These are phyloP conservation scores for Lachnellula hyalina DNA, from an alignment of 2,329 filamentous ascomycete genomes.

Conservation along the genomic window DNA sequence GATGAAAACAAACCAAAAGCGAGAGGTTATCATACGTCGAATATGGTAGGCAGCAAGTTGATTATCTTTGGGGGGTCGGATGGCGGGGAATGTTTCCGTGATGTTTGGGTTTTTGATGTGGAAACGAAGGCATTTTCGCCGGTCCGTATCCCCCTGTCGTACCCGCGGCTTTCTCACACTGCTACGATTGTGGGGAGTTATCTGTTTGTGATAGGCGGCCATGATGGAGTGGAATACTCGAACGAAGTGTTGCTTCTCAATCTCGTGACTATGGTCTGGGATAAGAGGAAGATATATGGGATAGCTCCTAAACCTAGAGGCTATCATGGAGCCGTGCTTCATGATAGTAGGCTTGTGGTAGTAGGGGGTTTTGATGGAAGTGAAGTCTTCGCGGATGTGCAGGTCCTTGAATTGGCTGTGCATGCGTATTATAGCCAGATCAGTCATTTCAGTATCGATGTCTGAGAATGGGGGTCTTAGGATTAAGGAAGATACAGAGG, in stretches of 20 bases:
- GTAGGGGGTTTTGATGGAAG: slow-evolving; percentile 64
- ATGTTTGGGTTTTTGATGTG: slow-evolving; percentile 69
- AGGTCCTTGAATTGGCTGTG: slow-evolving; percentile 61
- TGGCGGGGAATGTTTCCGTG: slow-evolving; percentile 66
- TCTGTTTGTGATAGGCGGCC: slow-evolving; percentile 64
- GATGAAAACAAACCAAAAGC: slow-evolving; percentile 52
- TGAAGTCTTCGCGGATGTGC: slow-evolving; percentile 64
- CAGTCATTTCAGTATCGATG: slow-evolving; percentile 65
- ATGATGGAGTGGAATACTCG: slow-evolving; percentile 65
- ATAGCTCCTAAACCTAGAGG: slow-evolving; percentile 57
- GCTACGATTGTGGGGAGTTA: slow-evolving; percentile 66
- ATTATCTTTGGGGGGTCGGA: slow-evolving; percentile 68
- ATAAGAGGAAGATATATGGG: slow-evolving; percentile 60
- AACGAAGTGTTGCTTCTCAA: slow-evolving; percentile 65
- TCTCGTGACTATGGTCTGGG: slow-evolving; percentile 70
- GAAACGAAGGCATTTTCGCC: slow-evolving; percentile 55
- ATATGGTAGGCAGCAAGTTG: slow-evolving; percentile 67
- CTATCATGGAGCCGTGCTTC: slow-evolving; percentile 61
- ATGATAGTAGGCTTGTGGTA: slow-evolving; percentile 59
- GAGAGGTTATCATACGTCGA: slow-evolving; percentile 66
- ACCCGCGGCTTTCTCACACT: slow-evolving; percentile 61
- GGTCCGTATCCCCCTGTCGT: slow-evolving; percentile 55
- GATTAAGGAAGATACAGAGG: no score
- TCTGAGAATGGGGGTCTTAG: slow-evolving; percentile 35
- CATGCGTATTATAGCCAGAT: slow-evolving; percentile 71